phyloP scores from a whole-genome alignment of 495 filamentous ascomycete genomes.

The Aspergillus leporis region DNA sequence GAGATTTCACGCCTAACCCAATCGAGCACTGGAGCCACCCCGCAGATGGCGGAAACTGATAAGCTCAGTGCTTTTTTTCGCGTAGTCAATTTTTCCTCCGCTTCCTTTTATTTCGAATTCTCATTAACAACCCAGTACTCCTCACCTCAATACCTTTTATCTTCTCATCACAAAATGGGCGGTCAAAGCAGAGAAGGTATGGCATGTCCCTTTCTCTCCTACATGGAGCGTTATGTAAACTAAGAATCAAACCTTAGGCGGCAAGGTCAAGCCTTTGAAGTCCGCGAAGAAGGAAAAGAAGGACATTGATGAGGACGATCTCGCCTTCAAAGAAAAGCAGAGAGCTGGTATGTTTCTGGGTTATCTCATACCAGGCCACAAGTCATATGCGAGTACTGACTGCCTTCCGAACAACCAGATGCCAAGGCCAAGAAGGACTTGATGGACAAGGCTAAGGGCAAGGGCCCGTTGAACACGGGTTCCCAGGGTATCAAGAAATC shows the following conservation, averaged over 20 bases:
- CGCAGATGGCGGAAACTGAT: conserved; percentile 17
- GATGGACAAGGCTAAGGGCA: conserved; percentile 61
- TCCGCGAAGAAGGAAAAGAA: conserved; percentile 73
- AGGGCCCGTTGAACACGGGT: conserved; percentile 69
- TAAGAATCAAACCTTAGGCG: conserved; percentile 56
- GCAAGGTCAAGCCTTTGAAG: conserved; percentile 86
- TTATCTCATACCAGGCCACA: not conserved
- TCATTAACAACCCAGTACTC: conserved; percentile 17
- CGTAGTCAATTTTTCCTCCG: conserved; percentile 18
- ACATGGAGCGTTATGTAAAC: not conserved
- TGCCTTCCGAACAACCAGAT: conserved; percentile 43
- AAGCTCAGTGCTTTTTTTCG: conserved; percentile 11
- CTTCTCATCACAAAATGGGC: conserved; percentile 53
- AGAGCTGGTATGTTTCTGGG: conserved; percentile 57
- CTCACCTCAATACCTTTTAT: conserved; percentile 5
- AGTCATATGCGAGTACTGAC: conserved; percentile 3
- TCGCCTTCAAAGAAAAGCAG: conserved; percentile 74
- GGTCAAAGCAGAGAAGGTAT: conserved; percentile 68
- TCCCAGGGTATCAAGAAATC: conserved; percentile 87
- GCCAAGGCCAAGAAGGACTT: conserved; percentile 77
- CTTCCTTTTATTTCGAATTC: conserved; percentile 23
- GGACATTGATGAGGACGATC: conserved; percentile 75
- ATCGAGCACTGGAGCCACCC: conserved; percentile 18
- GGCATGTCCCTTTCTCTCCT: not conserved
- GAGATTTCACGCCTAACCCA: conserved; percentile 22